phyloP scores from a whole-genome alignment of 2,329 filamentous ascomycete species.

The Colletotrichum sidae region DNA sequence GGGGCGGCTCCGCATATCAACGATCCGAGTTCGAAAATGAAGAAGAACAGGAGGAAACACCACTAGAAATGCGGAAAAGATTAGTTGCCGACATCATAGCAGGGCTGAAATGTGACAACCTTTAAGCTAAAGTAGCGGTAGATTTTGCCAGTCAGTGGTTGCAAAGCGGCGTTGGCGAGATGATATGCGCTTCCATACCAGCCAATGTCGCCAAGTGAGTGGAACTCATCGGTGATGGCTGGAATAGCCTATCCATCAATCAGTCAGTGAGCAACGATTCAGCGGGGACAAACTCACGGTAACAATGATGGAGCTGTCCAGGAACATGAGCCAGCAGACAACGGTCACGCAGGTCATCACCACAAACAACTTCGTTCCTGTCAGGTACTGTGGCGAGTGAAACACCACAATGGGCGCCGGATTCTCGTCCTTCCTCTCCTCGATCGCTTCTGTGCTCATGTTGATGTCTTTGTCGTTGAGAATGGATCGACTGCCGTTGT shows the following conservation, averaged over 20 bases:
- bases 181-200: conserved; percentile 58
- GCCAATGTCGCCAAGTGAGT: conserved; percentile 55
- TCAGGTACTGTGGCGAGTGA: conserved; percentile 2
- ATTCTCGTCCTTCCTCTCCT: background rate
- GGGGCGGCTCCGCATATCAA: conserved; percentile 59
- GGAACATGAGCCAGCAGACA: conserved; percentile 41
- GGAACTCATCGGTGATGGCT: conserved; percentile 48
- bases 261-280: too few species aligned
- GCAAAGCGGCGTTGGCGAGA: conserved; percentile 43
- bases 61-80: conserved; percentile 46
- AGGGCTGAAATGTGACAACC: conserved; percentile 42
- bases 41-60: conserved; percentile 45
- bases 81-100: background rate
- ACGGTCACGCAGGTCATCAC: conserved; percentile 38
- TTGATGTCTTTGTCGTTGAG: background rate
- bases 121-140: conserved; percentile 51
- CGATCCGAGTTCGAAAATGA: conserved; percentile 54
- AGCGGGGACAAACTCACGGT: conserved; percentile 43
- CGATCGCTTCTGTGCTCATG: background rate
- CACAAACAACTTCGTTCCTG: conserved; percentile 40
- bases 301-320: conserved; percentile 50
- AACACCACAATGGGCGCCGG: background rate
- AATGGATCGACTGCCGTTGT: background rate
- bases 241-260: conserved; percentile 46
- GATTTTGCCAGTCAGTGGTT: conserved; percentile 44